Evolutionary conservation across 352 stramenopile genomes (phyloP).

Genomic region (Globisporangium lucens): DNA sequence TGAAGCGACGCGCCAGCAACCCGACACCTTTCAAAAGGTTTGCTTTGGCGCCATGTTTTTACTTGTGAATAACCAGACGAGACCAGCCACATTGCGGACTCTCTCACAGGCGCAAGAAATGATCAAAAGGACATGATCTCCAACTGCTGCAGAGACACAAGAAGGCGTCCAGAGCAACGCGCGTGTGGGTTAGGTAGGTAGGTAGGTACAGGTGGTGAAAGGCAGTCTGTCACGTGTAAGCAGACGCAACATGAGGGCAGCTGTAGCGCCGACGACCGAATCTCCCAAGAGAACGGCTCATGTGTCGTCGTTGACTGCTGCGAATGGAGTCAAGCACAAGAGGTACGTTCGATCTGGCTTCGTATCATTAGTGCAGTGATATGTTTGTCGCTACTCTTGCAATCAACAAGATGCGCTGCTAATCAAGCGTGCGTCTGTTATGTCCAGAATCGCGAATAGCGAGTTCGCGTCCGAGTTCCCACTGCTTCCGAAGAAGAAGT

Average conservation of each 20-base stretch:
- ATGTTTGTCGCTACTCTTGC: not conserved
- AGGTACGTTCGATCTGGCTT: not conserved
- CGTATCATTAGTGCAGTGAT: too few species aligned
- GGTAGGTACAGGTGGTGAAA: not conserved
- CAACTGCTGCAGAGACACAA: not conserved
- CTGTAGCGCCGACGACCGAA: not conserved
- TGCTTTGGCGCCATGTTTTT: conserved; percentile 2
- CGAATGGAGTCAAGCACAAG: conserved; percentile 6
- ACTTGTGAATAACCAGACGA: not conserved
- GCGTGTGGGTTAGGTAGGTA: not conserved
- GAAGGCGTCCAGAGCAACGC: not conserved
- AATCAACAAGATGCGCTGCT: not conserved
- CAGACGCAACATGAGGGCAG: conserved; percentile 9
- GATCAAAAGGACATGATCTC: not conserved
- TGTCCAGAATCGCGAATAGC: not conserved
- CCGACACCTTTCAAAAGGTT: not conserved
- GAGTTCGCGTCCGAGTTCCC: conserved; percentile 7
- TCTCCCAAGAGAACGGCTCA: conserved; percentile 4
- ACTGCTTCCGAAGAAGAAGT: conserved; percentile 11
- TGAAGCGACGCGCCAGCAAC: conserved; percentile 8
- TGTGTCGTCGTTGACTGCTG: not conserved
- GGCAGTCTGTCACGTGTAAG: not conserved
- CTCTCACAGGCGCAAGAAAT: not conserved
- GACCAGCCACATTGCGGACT: not conserved
- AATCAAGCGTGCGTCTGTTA: not conserved